A percentile compares a stretch with the other conserved stretches of the same genome.
These are phyloP conservation scores for Gautieria morchelliformis DNA, from an alignment of 768 basidiomycete genomes.

Conservation along the genomic window DNA sequence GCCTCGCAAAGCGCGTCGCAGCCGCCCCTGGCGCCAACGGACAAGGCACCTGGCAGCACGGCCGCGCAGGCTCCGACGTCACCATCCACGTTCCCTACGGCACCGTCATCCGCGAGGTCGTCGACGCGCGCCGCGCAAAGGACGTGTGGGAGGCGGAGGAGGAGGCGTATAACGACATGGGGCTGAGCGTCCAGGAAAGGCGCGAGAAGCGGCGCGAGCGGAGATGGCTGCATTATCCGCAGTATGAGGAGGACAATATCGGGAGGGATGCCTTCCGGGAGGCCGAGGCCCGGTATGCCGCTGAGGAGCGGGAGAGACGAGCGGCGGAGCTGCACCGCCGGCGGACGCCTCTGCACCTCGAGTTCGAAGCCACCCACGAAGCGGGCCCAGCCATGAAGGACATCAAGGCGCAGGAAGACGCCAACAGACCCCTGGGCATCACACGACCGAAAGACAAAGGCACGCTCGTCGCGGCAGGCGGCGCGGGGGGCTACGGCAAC, in stretches of 20 bases:
- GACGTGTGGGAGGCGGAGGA: slow-evolving; percentile 72
- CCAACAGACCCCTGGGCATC: slow-evolving; percentile 50
- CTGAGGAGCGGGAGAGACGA: slow-evolving; percentile 53
- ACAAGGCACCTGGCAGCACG: slow-evolving; percentile 82
- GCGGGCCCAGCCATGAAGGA: slow-evolving; percentile 27
- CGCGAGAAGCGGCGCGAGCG: slow-evolving; percentile 51
- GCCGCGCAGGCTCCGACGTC: slow-evolving; percentile 60
- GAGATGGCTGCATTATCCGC: slow-evolving; percentile 79
- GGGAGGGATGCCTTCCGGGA: slow-evolving; percentile 58
- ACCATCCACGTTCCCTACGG: slow-evolving; percentile 82
- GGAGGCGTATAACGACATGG: slow-evolving; percentile 32
- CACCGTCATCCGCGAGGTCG: slow-evolving; percentile 75
- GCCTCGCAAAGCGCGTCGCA: slow-evolving; percentile 56
- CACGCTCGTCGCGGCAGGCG: slow-evolving; percentile 61
- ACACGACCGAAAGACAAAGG: slow-evolving; percentile 35
- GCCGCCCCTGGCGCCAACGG: slow-evolving; percentile 65
- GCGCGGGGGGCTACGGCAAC: slow-evolving; percentile 78
- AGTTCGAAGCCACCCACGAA: slow-evolving; percentile 30
- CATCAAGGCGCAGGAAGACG: slow-evolving; percentile 27
- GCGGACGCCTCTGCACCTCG: slow-evolving; percentile 42
- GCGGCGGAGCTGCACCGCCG: slow-evolving; percentile 34
- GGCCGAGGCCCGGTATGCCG: slow-evolving; percentile 51
- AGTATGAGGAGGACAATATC: slow-evolving; percentile 50
- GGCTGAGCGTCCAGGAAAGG: slow-evolving; percentile 38
- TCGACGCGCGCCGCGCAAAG: slow-evolving; percentile 52